Evolutionary conservation across 2,329 filamentous ascomycete genomes (phyloP).

Genomic region (Rutstroemia sp.): DNA sequence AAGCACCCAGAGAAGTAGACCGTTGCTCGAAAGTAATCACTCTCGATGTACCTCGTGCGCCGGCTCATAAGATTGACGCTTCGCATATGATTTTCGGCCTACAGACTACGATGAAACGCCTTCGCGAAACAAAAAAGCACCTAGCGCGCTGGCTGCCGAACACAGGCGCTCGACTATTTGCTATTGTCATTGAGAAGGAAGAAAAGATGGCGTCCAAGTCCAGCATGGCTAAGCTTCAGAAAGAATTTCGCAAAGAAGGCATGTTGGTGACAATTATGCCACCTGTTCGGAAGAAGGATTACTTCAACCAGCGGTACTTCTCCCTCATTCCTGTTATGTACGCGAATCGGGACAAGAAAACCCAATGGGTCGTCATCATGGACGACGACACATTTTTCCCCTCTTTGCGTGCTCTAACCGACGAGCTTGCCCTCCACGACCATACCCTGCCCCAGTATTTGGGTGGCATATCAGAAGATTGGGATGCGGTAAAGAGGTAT

Average conservation of each 20-base stretch:
- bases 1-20: slow-evolving; percentile 12
- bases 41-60: slow-evolving; percentile 21
- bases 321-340: slow-evolving; percentile 37
- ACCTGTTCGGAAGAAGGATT: slow-evolving; percentile 19
- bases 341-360: slow-evolving; percentile 31
- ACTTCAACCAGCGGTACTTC: slow-evolving; percentile 35
- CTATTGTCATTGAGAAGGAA: slow-evolving; percentile 27
- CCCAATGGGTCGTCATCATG: slow-evolving; percentile 27
- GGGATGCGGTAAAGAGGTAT: slow-evolving; percentile 28
- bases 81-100: slow-evolving; percentile 44
- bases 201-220: slow-evolving; percentile 19
- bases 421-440: slow-evolving; percentile 29
- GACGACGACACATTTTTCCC: slow-evolving; percentile 31
- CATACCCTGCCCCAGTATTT: slow-evolving; percentile 23
- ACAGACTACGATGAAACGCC: slow-evolving; percentile 25
- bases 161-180: slow-evolving; percentile 24
- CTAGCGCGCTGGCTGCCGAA: slow-evolving; percentile 27
- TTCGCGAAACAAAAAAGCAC: slow-evolving; percentile 26
- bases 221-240: slow-evolving; percentile 23
- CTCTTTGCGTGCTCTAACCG: slow-evolving; percentile 21
- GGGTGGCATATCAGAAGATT: slow-evolving; percentile 26
- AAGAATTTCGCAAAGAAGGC: slow-evolving; percentile 18
- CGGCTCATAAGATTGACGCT: slow-evolving; percentile 33
- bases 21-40: slow-evolving; percentile 21
- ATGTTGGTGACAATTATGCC: slow-evolving; percentile 25